Base-by-base conservation (phyloP, 1,284 basidiomycete genomes). In the Cryptococcus sp. region DNA sequence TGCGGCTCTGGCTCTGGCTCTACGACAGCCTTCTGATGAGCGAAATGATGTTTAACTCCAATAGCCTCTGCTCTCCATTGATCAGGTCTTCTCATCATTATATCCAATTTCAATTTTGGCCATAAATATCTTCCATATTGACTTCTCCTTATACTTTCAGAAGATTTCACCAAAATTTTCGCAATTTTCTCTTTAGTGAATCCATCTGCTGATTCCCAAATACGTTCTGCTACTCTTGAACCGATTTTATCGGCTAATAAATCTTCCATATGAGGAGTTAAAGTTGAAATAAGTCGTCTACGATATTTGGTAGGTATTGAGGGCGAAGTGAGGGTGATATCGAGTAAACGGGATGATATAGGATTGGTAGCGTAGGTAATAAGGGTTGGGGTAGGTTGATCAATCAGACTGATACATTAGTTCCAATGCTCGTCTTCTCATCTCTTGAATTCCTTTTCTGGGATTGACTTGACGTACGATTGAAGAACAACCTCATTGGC, bases 131-230 rank as follows among this genome's bases (percentile, higher is more conserved):
- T 89, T 36, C 91, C 92, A 63, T 85, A 94, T 65, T 81, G 85
- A 1, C 87, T 89, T 5, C 79, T 83, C 1, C 83, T 82, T 19
- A 97, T 81, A 18, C 77, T 77, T 23, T 82, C 80, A 57, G 91
- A 86, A 51, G 88, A 80, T 0, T 81, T 76, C 23, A 90, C 76
- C 10, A 94, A 76, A 11, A 86, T 86, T 14, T 83, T 82, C 1
- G 87, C 91, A 47, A 97, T 89, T 74, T 92, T 93, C 76, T 94
- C 91, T 78, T 87, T 91, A 60, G 94, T 80, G 75, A 87, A 96
- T 1, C 89, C 86, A 75, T 97, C 93, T 14, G 88, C 85, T 53
- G 82, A 83, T 1, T 80, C 82, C 88, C 90, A 97, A 60, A 86
- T 87, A 22, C 86, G 83, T 64, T 93, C 92, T 2, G 83, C 88